phyloP scores from a whole-genome alignment of 176 grass and related monocot species.

The Aechmea fasciata region DNA sequence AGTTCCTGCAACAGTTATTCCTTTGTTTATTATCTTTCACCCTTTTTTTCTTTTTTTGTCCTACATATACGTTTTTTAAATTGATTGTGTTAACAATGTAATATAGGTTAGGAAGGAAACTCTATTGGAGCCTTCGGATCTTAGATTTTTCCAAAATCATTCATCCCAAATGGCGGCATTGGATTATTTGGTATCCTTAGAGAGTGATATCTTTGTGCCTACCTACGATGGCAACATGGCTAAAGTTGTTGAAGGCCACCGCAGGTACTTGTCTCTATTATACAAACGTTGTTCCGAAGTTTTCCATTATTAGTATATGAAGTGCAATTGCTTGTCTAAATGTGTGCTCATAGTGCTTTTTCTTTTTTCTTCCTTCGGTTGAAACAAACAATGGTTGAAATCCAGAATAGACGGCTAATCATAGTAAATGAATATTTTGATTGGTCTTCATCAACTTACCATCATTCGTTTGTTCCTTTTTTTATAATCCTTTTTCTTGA shows the following conservation, averaged over 20 bases:
- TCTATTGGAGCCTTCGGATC: slow-evolving; percentile 40
- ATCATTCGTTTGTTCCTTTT: background rate
- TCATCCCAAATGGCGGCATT: slow-evolving; percentile 97
- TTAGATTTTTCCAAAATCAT: slow-evolving; percentile 81
- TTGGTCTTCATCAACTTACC: background rate
- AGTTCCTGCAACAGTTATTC: slow-evolving; percentile 18
- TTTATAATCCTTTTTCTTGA: background rate
- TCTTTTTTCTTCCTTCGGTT: too few relatives aligned
- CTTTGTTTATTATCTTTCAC: background rate
- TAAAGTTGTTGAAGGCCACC: slow-evolving; percentile 89
- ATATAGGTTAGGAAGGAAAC: slow-evolving; percentile 83
- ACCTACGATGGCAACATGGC: slow-evolving; percentile 96
- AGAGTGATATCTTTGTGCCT: slow-evolving; percentile 80
- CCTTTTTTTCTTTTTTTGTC: slow-evolving; percentile 5
- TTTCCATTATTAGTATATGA: background rate
- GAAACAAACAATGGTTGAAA: too few relatives aligned
- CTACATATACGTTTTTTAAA: slow-evolving; percentile 9
- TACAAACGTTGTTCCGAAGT: too few relatives aligned
- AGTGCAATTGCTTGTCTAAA: background rate
- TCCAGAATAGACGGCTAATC: background rate
- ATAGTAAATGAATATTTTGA: background rate
- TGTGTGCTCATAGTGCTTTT: too few relatives aligned
- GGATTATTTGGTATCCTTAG: slow-evolving; percentile 92
- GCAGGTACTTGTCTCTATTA: slow-evolving; percentile 47
- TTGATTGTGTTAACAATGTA: slow-evolving; percentile 9